A percentile compares a stretch with the other conserved stretches of the same genome.
Conservation (phyloP, 2,329 filamentous ascomycete species). For the Xenoacremonium recifei region DNA sequence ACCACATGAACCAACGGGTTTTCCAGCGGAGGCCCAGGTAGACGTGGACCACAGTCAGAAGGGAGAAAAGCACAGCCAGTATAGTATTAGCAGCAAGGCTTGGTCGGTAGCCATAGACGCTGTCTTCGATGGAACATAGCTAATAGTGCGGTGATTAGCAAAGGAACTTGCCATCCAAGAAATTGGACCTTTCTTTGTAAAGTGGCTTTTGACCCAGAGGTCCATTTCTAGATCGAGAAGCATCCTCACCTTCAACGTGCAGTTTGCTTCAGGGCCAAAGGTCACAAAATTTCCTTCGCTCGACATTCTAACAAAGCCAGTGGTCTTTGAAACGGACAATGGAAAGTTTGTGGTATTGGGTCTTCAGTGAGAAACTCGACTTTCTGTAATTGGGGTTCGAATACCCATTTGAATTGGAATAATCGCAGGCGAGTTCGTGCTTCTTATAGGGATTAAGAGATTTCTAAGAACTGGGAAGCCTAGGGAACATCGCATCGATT, state of each 20-base stretch:
- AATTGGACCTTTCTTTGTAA: background rate
- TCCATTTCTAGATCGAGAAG: background rate
- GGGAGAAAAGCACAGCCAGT: conserved; percentile 40
- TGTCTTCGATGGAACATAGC: conserved; percentile 31
- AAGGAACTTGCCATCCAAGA: background rate
- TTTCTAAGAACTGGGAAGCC: no score
- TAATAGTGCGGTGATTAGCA: background rate
- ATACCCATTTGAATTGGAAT: no score
- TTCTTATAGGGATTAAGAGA: no score
- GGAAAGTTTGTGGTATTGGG: no score
- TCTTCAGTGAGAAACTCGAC: no score
- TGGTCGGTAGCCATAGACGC: conserved; percentile 43
- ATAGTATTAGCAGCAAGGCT: conserved; percentile 35
- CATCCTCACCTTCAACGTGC: conserved; percentile 12
- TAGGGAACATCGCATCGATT: no score
- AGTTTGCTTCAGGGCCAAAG: conserved; percentile 16
- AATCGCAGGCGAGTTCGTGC: no score
- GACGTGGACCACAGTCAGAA: conserved; percentile 41
- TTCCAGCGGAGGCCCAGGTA: conserved; percentile 37
- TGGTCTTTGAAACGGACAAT: no score
- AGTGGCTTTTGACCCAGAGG: background rate
- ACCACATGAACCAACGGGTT: conserved; percentile 38
- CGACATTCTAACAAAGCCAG: no score
- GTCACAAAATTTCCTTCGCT: conserved; percentile 5
- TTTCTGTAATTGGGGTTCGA: no score